These are phyloP conservation scores for Fragaria iinumae DNA, from an alignment of 306 rosid genomes.

Conservation along the genomic window DNA sequence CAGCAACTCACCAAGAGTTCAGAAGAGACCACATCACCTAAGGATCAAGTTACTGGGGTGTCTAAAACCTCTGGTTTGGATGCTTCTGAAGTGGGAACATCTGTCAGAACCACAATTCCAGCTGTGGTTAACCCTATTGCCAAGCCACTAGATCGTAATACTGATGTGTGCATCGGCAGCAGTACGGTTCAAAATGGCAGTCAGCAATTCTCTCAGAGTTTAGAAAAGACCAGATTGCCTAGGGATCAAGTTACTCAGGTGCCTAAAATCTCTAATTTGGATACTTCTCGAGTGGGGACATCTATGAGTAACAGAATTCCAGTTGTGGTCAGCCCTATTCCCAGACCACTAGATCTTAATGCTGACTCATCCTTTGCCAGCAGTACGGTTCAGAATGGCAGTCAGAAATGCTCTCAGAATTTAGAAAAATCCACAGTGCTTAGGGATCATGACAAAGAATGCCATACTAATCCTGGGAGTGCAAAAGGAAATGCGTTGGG, in stretches of 20 bases:
- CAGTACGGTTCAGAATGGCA: background rate
- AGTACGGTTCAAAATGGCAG: background rate
- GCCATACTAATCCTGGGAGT: slow-evolving; percentile 13
- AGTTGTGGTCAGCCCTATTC: background rate
- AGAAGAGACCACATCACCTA: slow-evolving; percentile 10
- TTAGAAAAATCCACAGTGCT: background rate
- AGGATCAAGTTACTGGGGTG: slow-evolving; percentile 44
- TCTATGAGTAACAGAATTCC: slow-evolving; percentile 19
- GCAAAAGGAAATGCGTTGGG: slow-evolving; percentile 52
- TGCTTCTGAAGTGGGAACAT: slow-evolving; percentile 38
- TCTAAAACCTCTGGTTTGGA: slow-evolving; percentile 30
- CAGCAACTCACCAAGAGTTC: slow-evolving; percentile 37
- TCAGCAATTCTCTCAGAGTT: slow-evolving; percentile 10
- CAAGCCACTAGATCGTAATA: slow-evolving; percentile 52
- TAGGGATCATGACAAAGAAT: slow-evolving; percentile 27
- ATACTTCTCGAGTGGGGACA: slow-evolving; percentile 35
- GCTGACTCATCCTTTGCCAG: slow-evolving; percentile 35
- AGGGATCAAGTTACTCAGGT: slow-evolving; percentile 32
- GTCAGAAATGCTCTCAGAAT: slow-evolving; percentile 3
- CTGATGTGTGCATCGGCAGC: slow-evolving; percentile 38
- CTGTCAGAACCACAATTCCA: slow-evolving; percentile 16
- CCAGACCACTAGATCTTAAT: slow-evolving; percentile 53
- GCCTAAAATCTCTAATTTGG: slow-evolving; percentile 27
- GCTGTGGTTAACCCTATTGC: background rate
- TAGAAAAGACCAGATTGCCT: background rate